Evolutionary conservation across 331 rosid species (phyloP).

Genomic region (Quercus lobata): DNA sequence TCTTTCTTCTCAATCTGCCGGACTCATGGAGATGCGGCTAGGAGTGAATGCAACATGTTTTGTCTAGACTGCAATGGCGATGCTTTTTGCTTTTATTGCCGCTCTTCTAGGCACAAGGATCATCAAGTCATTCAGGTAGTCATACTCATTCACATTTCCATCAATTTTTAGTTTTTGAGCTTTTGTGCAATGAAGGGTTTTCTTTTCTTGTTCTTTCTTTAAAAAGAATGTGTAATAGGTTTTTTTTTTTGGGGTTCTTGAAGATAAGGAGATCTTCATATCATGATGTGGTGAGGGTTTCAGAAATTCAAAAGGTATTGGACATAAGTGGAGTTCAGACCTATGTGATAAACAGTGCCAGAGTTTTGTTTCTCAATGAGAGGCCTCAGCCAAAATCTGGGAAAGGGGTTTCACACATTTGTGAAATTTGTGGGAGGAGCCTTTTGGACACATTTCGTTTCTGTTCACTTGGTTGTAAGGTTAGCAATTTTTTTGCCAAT

Average conservation of each 20-base stretch:
- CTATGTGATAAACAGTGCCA: constrained; percentile 74
- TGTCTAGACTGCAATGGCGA: constrained; percentile 68
- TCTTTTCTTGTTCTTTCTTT: no score
- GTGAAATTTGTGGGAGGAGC: constrained; percentile 76
- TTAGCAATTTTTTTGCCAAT: constrained; percentile 19
- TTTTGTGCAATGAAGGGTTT: no score
- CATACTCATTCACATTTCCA: neutral
- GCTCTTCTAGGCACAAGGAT: constrained; percentile 73
- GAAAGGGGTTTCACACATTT: constrained; percentile 68
- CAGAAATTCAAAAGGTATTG: constrained; percentile 60
- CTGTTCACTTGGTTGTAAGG: constrained; percentile 96
- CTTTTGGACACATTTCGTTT: constrained; percentile 67
- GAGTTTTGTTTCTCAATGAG: constrained; percentile 71
- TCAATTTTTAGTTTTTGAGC: neutral
- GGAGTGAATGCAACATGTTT: constrained; percentile 85
- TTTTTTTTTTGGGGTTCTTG: neutral
- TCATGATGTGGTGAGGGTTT: constrained; percentile 77
- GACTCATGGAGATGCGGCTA: constrained; percentile 60
- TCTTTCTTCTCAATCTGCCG: constrained; percentile 67
- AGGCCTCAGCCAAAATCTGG: constrained; percentile 80
- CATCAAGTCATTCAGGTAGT: constrained; percentile 77
- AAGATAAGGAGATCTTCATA: constrained; percentile 81
- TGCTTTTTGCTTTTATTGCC: constrained; percentile 83
- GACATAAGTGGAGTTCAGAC: constrained; percentile 81
- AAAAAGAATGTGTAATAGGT: no score